Percentiles rank a stretch among this genome's conserved stretches.
Evolutionary conservation across 495 filamentous ascomycete species (phyloP).

Genomic region (Hypoxylon intermedium): DNA sequence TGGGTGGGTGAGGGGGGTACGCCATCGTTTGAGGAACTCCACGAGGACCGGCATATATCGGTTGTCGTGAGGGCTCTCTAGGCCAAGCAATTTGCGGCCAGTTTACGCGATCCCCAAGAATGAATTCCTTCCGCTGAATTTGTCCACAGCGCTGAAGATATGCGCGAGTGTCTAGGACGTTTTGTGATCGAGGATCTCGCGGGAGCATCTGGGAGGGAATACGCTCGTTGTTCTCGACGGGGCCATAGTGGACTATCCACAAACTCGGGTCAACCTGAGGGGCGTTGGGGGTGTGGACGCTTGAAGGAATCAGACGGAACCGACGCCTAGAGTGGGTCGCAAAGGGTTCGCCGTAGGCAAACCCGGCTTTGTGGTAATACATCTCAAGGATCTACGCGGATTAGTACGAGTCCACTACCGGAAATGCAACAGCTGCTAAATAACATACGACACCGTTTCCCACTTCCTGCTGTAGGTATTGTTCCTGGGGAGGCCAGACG

Average conservation of each 20-base stretch:
- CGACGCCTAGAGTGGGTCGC: constrained; percentile 79
- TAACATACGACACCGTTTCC: constrained; percentile 74
- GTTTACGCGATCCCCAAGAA: constrained; percentile 83
- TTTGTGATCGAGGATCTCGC: constrained; percentile 62
- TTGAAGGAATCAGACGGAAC: constrained; percentile 77
- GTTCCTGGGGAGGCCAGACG: constrained; percentile 83
- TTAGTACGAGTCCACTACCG: constrained; percentile 4
- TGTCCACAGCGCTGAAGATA: constrained; percentile 80
- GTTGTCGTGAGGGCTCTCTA: constrained; percentile 51
- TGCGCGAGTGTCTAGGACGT: constrained; percentile 66
- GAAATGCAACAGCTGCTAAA: neutral
- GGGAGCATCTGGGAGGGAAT: constrained; percentile 70
- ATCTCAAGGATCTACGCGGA: constrained; percentile 71
- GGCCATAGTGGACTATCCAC: constrained; percentile 93
- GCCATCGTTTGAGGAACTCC: constrained; percentile 58
- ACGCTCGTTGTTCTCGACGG: constrained; percentile 72
- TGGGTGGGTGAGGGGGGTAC: constrained; percentile 56
- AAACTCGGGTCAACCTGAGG: constrained; percentile 77
- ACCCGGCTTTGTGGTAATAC: constrained; percentile 80
- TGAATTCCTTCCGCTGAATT: constrained; percentile 89
- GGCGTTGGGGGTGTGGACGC: constrained; percentile 63
- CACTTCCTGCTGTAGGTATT: constrained; percentile 70
- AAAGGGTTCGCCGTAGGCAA: constrained; percentile 69
- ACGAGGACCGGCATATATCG: constrained; percentile 49
- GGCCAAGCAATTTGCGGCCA: constrained; percentile 88